These are phyloP conservation scores for Periglandula ipomoeae DNA, from an alignment of 2,329 filamentous ascomycete species.

Conservation along the genomic window DNA sequence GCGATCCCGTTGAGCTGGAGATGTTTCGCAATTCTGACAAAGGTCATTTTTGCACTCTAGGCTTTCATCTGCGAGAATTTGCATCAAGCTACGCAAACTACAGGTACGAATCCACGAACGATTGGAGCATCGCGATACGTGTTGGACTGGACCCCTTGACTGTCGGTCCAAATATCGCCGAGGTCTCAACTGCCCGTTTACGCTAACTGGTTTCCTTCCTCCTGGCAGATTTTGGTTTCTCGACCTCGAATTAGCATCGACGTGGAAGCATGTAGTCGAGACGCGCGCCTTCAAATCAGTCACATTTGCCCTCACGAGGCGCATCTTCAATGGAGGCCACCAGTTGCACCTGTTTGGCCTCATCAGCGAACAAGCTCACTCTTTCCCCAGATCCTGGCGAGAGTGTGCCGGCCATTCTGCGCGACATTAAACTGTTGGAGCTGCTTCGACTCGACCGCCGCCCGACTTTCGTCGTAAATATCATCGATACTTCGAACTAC, in stretches of 20 bases:
- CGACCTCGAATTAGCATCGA: not conserved
- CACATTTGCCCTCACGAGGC: not conserved
- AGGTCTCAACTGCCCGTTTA: not conserved
- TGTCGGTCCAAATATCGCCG: no score
- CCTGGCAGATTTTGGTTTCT: not conserved
- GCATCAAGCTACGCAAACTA: not conserved
- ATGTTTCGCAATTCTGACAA: not conserved
- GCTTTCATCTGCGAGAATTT: no score
- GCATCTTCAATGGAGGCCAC: constrained; percentile 1
- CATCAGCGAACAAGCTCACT: not conserved
- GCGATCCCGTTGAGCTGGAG: not conserved
- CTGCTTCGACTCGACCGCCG: constrained; percentile 32
- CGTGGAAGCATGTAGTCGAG: not conserved
- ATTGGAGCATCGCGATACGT: no score
- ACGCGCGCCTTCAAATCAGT: not conserved
- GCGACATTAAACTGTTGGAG: constrained; percentile 26
- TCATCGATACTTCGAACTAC: constrained; percentile 9
- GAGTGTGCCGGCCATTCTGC: constrained; percentile 7
- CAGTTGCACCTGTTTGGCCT: not conserved
- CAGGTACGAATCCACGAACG: not conserved
- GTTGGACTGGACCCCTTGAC: no score
- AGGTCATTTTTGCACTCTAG: no score
- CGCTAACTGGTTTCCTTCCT: not conserved
- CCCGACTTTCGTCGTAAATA: constrained; percentile 29
- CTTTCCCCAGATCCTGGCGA: not conserved